Evolutionary conservation across 139 green algal genomes (phyloP), one percentile per base, ranked within the genome.

Genomic region (Chlorella ohadii): DNA sequence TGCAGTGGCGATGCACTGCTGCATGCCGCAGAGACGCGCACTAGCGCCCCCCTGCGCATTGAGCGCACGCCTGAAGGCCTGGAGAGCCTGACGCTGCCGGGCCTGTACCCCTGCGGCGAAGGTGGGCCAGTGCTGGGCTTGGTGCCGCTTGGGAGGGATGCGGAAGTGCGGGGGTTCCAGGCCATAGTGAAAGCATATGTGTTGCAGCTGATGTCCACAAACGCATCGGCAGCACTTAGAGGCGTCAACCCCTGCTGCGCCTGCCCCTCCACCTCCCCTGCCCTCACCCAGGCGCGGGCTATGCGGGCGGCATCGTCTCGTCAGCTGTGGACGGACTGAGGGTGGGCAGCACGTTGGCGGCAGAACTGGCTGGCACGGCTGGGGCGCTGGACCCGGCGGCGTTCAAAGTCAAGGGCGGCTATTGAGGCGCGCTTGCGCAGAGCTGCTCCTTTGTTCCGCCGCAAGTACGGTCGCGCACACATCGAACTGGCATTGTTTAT

Each of bases 271-370:
- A 9, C 44, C 6, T 16, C 9, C 44, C 44, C 44, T 51, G 44
- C 44, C 44, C 44, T 6, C 44, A 9, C 2, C 11, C 51, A 59
- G 51, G 95, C 31, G 95, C 95, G 25, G 95, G 95, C 7, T 97
- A 97, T 81, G 95, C 95, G 6, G 95, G 95, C 31, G 95, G 95
- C 36, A 98, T 98, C 75, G 91, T 98, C 20, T 93, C 85, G 5
- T 91, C 94, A 13, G 93, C 94, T 6, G 94, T 98, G 34, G 95
- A 98, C 75, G 95, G 95, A 23, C 71, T 95, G 66, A 47, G 74
- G 19, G 86, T 93, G 59, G 92, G 83, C 4, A 31, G 66, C 33
- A 81, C 83, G 0, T 67, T 94, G 33, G 83, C 73, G 4, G 85
- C 67, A 3, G 31, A 82, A 36, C 79, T 93, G 64, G 71, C 61